These are phyloP conservation scores for Epichloe scottii DNA, from an alignment of 2,329 filamentous ascomycete genomes.

Conservation along the genomic window DNA sequence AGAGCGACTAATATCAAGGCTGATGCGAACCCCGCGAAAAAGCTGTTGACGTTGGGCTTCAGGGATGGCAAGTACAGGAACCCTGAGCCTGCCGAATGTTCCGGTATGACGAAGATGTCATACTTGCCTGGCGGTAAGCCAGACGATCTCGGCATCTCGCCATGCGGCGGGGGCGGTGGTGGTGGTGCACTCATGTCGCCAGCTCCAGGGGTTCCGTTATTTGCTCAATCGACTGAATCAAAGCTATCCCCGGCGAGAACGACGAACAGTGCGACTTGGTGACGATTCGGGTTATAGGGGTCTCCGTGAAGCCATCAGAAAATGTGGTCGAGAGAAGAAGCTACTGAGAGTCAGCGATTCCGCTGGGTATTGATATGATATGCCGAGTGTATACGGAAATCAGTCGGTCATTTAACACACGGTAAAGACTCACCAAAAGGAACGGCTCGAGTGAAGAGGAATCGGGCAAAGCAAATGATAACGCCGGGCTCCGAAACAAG, in stretches of 20 bases:
- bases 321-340: background rate
- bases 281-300: conserved; percentile 12
- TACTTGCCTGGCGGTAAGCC: conserved; percentile 82
- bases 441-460: background rate
- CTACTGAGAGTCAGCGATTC: conserved; percentile 7
- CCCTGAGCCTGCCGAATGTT: conserved; percentile 76
- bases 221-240: background rate
- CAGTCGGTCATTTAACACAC: background rate
- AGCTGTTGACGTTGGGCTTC: conserved; percentile 77
- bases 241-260: background rate
- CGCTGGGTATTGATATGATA: background rate
- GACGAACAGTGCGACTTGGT: background rate
- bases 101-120: conserved; percentile 93
- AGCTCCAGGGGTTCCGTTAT: background rate
- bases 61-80: conserved; percentile 92
- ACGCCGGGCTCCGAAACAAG: conserved; percentile 16
- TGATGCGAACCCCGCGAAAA: conserved; percentile 71
- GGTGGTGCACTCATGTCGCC: conserved; percentile 50
- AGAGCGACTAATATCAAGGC: conserved; percentile 61
- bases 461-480: conserved; percentile 14
- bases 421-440: conserved; percentile 1
- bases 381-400: background rate
- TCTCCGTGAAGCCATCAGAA: conserved; percentile 19
- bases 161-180: conserved; percentile 79
- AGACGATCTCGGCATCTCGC: conserved; percentile 56